Base-by-base conservation (phyloP, 768 basidiomycete genomes). In the Mrakia gelida region DNA sequence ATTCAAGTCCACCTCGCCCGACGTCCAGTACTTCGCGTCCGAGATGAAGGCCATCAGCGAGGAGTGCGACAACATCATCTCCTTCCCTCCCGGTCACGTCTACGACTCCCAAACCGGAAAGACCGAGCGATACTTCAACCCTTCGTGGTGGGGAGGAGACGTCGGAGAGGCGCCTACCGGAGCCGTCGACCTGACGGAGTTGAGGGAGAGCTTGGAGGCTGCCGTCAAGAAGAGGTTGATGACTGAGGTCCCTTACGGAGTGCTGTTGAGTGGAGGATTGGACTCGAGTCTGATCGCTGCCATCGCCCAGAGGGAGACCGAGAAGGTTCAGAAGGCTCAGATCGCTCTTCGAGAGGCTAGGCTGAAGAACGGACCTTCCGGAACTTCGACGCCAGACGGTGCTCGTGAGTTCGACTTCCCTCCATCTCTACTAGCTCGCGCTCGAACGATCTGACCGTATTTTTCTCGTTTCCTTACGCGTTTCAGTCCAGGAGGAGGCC, bases 201-300 rank as follows among this genome's bases (percentile, higher is more conserved):
- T 99, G 45, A 89, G 95, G 61, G 90, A 92, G 83, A 88, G 91
- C 0, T 88, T 99, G 41, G 97, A 98, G 85, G 91, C 88, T 43
- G 93, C 97, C 21, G 97, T 99, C 71, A 89, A 90, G 82, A 99
- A 98, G 84, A 88, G 97, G 70, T 86, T 99, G 28, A 99, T 99
- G 97, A 92, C 92, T 43, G 97, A 99, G 85, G 97, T 98, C 16
- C 97, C 97, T 3, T 99, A 95, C 81, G 97, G 97, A 78, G 97
- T 99, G 23, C 88, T 99, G 61, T 88, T 99, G 77, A 94, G 92
- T 79, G 97, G 97, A 68, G 97, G 97, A 30, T 86, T 99, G 75
- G 97, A 99, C 84, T 95, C 93, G 82, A 95, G 93, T 83, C 86
- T 99, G 85, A 98, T 99, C 81, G 97, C 97, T 18, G 88, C 94